These are phyloP conservation scores for Quillaja saponaria DNA, from an alignment of 306 rosid species.

Conservation along the genomic window DNA sequence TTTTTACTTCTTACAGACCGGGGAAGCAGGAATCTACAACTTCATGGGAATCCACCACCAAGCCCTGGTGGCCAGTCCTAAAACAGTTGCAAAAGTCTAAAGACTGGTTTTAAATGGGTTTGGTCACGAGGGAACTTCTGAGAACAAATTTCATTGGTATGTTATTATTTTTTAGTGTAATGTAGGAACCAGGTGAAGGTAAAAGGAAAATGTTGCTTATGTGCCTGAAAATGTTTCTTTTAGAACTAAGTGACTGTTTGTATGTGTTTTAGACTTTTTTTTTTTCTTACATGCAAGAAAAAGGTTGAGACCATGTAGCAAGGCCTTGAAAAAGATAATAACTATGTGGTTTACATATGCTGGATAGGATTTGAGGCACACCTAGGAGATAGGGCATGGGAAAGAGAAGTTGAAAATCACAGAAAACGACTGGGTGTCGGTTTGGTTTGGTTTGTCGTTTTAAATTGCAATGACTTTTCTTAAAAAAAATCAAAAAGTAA, in stretches of 20 bases:
- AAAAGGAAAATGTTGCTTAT: too few relatives aligned
- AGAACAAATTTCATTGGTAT: too few relatives aligned
- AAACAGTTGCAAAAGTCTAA: constrained; percentile 21
- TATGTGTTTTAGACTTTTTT: neutral
- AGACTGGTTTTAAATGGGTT: constrained; percentile 4
- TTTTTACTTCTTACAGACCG: neutral
- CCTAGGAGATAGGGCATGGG: neutral
- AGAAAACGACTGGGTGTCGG: neutral
- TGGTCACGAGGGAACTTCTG: too few relatives aligned
- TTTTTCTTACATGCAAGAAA: neutral
- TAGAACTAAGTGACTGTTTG: neutral
- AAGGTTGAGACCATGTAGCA: neutral
- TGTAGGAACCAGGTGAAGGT: neutral
- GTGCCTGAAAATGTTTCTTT: too few relatives aligned
- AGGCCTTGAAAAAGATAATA: constrained; percentile 16
- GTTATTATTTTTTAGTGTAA: neutral
- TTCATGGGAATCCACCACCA: constrained; percentile 24
- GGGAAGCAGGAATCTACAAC: constrained; percentile 26
- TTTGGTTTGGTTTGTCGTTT: too few relatives aligned
- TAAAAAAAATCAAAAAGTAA: too few relatives aligned
- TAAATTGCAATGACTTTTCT: too few relatives aligned
- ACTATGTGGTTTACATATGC: constrained; percentile 25
- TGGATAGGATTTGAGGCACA: constrained; percentile 25
- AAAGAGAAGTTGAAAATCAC: neutral
- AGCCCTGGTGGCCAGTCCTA: constrained; percentile 17